Evolutionary conservation across 1,284 basidiomycete species (phyloP), one percentile per base, ranked within the genome.

Genomic region (Pyrrhoderma lamaoense): DNA sequence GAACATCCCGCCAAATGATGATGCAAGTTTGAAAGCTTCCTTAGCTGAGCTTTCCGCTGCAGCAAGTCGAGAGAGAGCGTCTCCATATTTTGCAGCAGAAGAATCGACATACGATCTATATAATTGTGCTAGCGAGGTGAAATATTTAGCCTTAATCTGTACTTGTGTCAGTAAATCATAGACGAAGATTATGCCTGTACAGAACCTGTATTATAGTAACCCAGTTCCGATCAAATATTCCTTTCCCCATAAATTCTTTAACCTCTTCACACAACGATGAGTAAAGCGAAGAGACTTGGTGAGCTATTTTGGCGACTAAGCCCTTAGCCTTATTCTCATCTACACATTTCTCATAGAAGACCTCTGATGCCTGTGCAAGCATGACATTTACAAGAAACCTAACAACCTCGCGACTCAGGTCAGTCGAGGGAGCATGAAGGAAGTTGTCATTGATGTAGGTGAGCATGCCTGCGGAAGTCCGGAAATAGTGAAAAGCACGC

Each of bases 371-470:
- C 67, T 99, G 95, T 0, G 92, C 92, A 14, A 94, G 75, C 65
- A 92, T 89, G 57, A 96, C 61, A 19, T 81, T 82, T 13, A 93
- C 85, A 27, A 98, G 74, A 57, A 95, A 89, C 67, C 95, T 94
- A 73, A 99, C 80, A 46, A 99, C 90, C 53, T 98, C 94, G 23
- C 92, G 79, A 64, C 87, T 89, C 50, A 99, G 79, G 68, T 99
- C 96, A 1, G 92, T 96, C n/a, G 90, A 94, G 0, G 96, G 96
- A 0, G 96, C 96, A 63, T 99, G 96, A 0, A 99, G 72, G 67
- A 99, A 99, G 76, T 99, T 99, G 67, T 99, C 95, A 71, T 98
- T 98, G 75, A 99, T 95, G 65, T 99, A 99, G 8, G 86, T 92
- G 61, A 98, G 80, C 92, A 99, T 96, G 19, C 96, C 96, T 0